Evolutionary conservation across 805 yeast species (phyloP), one percentile per base, ranked within the genome.

Genomic region (Ogataea chonburiensis): DNA sequence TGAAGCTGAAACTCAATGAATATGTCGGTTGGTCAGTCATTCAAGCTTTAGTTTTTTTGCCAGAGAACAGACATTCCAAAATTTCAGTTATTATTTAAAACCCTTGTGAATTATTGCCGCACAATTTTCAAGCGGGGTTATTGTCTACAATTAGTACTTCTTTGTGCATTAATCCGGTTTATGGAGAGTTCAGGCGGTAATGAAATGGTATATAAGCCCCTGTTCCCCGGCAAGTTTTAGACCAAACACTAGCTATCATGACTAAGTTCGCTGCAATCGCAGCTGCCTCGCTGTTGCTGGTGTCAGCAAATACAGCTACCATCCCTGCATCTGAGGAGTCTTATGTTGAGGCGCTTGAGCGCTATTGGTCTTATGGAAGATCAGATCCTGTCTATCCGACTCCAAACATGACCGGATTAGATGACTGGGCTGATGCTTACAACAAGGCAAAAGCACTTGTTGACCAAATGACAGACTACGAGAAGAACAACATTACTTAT

Each of bases 401-500:
- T 9, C 49, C 51, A 16, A 28, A 47, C 22, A 37, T 32, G 25
- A 12, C 33, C 7, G 47, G 47, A 3, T 5, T 37, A 15, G 45
- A 37, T 29, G 68, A 68, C 12, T 79, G 85, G 86, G 71, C 66
- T 42, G 66, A 63, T 11, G 83, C 84, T 2, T 77, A 68, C 51
- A 70, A 66, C 12, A 71, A 71, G 36, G 84, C 83, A 2, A 60
- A 75, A 41, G 70, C 66, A 37, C 52, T 77, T 19, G 81, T 77
- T 12, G 70, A 71, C 37, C 71, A 70, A 42, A 71, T 79, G 75
- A 65, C 81, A 3, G 67, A 72, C 24, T 58, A 68, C 13, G 85
- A 79, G 50, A 78, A 77, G 46, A 81, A 76, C 17, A 78, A 78
- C 50, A 56, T 78, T 32, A 78, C 83, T 5, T 73, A 81, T 3